Conservation (phyloP, 106 monocot species). For the Vanilla planifolia region DNA sequence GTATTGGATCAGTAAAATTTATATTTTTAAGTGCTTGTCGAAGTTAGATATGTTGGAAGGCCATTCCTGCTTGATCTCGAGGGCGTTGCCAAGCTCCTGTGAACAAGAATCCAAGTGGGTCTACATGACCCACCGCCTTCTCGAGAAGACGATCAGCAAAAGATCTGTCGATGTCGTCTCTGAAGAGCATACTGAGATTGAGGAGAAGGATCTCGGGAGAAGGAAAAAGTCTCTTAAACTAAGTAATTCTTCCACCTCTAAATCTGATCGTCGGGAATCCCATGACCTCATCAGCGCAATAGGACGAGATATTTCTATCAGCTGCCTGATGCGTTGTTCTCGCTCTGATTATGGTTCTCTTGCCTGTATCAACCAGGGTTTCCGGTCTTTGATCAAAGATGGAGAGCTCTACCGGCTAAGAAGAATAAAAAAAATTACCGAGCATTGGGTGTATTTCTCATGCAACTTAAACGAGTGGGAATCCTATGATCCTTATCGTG, state of each 20-base stretch:
- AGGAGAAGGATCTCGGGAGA: neutral
- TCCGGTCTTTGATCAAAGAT: conserved; percentile 38
- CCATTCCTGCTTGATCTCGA: conserved; percentile 59
- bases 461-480: conserved; percentile 70
- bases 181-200: neutral
- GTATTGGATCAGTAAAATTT: neutral
- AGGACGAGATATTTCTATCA: conserved; percentile 48
- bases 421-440: conserved; percentile 24
- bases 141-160: conserved; percentile 42
- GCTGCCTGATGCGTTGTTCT: conserved; percentile 49
- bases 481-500: conserved; percentile 47
- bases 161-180: conserved; percentile 11
- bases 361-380: conserved; percentile 41
- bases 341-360: conserved; percentile 50
- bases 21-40: neutral
- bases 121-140: conserved; percentile 50
- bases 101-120: conserved; percentile 62
- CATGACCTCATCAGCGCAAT: conserved; percentile 34
- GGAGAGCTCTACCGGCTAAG: conserved; percentile 69
- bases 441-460: conserved; percentile 78
- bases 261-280: conserved; percentile 10
- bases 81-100: conserved; percentile 52
- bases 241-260: neutral
- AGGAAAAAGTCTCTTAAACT: neutral
- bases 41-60: conserved; percentile 52